A percentile compares a stretch with the other conserved stretches of the same genome.
phyloP scores from a whole-genome alignment of 1,284 basidiomycete species.

The Meira nashicola region DNA sequence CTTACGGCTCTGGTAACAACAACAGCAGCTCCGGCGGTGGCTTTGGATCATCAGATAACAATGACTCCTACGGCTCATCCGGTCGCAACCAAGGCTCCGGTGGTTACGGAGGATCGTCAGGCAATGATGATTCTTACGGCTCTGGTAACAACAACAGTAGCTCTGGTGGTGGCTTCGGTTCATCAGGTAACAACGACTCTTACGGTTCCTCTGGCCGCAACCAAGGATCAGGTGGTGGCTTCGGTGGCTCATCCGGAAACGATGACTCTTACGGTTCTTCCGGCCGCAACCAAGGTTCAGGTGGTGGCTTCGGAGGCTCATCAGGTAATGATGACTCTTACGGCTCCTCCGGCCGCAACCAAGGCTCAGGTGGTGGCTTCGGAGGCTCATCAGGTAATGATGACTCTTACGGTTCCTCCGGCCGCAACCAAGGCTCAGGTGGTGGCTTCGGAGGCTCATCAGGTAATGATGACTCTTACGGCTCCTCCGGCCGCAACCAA shows the following conservation, averaged over 20 bases:
- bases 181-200: slow-evolving; percentile 11
- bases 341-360: too few relatives aligned
- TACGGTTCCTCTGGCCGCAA: slow-evolving; percentile 5
- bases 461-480: slow-evolving; percentile 1
- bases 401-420: slow-evolving; percentile 13
- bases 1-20: slow-evolving; percentile 7
- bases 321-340: slow-evolving; percentile 14
- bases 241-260: slow-evolving; percentile 8
- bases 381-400: neutral
- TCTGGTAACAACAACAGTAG: slow-evolving; percentile 7
- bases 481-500: neutral
- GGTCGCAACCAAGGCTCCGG: neutral
- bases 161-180: slow-evolving; percentile 15
- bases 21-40: slow-evolving; percentile 7
- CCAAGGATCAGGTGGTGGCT: slow-evolving; percentile 7
- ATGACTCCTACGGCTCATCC: neutral
- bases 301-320: neutral
- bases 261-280: slow-evolving; percentile 3
- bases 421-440: slow-evolving; percentile 1
- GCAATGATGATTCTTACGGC: slow-evolving; percentile 16
- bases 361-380: slow-evolving; percentile 7
- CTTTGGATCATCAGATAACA: neutral
- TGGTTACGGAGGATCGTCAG: slow-evolving; percentile 8
- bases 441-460: slow-evolving; percentile 12
- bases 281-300: neutral